Base-by-base conservation (phyloP, 2,329 filamentous ascomycete species). In the Aschersonia sp. region DNA sequence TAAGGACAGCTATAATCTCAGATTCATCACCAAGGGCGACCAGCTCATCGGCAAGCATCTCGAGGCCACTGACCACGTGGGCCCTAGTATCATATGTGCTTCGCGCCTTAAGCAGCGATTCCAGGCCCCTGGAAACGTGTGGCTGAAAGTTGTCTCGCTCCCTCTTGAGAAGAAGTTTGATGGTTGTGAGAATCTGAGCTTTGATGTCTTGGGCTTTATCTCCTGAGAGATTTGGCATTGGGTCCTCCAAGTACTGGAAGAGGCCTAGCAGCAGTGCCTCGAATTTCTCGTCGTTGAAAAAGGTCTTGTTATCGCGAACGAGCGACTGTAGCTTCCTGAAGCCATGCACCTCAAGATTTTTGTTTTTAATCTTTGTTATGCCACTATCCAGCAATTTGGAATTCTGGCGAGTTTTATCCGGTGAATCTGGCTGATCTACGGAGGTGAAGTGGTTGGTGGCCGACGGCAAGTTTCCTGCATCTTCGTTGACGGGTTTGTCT, bases 311-410 rank as follows among this genome's bases (percentile, higher is more conserved):
- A 50, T 84, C 81, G 53, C 83, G 80, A 50, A 87, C 73, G 53
- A 88, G 73, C 40, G 81, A 81, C 61, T 89, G 85, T 45, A 89
- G 69, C 57, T 85, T 85, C 47, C 85, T 78, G 70, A 89, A 87
- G 49, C 85, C 85, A 58, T 88, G 84, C 4, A 85, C 83, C 58
- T 89, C 85, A n/a, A 90, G 74, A 1, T 78, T 78, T 56, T 79
- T 78, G 32, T 76, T 72, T 54, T 79, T 79, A 55, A 89, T 81
- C 53, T 85, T 83, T 46, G 79, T 70, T 54, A 89, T 85, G 45
- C 83, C 85, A 55, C 84, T 88, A 33, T 82, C 77, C 5, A 90
- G 71, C 30, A 89, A 68, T 43, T 81, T 76, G 6, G 67, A 64
- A 55, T 72, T 78, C 53, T 81, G 77, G 44, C 72, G 73, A 5